Conservation (phyloP, 768 basidiomycete genomes). For the Calocera cornea region DNA sequence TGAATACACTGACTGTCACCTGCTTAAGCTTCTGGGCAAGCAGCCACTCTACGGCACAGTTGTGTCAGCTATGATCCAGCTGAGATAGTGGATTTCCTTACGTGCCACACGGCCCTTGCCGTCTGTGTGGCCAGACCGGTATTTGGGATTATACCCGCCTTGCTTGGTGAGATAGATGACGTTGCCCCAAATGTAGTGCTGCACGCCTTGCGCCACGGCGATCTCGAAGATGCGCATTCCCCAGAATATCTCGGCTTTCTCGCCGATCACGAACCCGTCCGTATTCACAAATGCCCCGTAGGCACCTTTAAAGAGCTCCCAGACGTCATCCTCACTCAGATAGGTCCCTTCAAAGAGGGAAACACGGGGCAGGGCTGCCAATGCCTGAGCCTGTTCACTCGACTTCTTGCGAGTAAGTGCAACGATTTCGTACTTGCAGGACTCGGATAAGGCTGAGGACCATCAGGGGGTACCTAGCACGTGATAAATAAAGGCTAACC, state of each 20-base stretch:
- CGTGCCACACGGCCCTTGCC: neutral
- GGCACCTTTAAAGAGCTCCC: conserved; percentile 21
- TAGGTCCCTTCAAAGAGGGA: neutral
- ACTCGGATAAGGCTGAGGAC: neutral
- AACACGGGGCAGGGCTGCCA: neutral
- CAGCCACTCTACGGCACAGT: neutral
- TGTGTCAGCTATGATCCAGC: neutral
- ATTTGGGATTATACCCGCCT: conserved; percentile 1
- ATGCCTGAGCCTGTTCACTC: neutral
- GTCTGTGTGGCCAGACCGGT: neutral
- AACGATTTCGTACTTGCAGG: neutral
- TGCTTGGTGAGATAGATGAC: neutral
- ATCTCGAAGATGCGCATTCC: conserved; percentile 6
- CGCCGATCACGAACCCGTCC: conserved; percentile 10
- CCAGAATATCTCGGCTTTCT: conserved; percentile 2
- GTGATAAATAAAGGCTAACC: neutral
- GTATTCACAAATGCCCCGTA: conserved; percentile 18
- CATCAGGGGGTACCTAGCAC: neutral
- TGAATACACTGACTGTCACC: neutral
- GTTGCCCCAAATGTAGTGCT: conserved; percentile 6
- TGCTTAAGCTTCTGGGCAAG: neutral
- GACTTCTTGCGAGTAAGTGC: conserved; percentile 6
- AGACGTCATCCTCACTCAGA: neutral
- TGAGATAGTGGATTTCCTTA: conserved; percentile 13
- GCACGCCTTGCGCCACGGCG: neutral